phyloP scores from a whole-genome alignment of 2,329 filamentous ascomycete species.

The Lithohypha guttulata region DNA sequence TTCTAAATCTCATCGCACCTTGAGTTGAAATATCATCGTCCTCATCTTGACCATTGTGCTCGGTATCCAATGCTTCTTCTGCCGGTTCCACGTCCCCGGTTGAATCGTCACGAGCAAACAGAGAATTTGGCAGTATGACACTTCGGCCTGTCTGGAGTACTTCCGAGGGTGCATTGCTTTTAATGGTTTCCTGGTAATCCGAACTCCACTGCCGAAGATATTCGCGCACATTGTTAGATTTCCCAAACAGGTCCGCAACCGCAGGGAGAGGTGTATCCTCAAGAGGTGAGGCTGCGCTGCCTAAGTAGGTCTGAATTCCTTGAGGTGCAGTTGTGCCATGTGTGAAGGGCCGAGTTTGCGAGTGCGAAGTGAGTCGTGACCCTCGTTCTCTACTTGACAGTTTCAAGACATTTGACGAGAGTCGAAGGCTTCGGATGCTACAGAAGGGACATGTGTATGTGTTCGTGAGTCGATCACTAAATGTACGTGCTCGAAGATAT shows the following conservation, averaged over 20 bases:
- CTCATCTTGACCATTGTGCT: slow-evolving; percentile 6
- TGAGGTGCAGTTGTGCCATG: neutral
- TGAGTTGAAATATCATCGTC: neutral
- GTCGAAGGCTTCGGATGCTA: too few species aligned
- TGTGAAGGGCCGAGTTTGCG: slow-evolving; percentile 1
- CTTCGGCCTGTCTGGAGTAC: slow-evolving; percentile 8
- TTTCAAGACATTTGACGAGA: too few species aligned
- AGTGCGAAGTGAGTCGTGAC: too few species aligned
- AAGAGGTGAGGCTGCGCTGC: neutral
- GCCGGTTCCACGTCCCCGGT: slow-evolving; percentile 12
- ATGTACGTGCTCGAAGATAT: too few species aligned
- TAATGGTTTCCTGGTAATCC: neutral
- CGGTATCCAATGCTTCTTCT: slow-evolving; percentile 7
- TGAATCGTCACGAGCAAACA: slow-evolving; percentile 11
- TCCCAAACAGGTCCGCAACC: neutral
- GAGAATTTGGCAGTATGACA: slow-evolving; percentile 16
- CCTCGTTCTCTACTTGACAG: too few species aligned
- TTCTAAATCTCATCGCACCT: too few species aligned
- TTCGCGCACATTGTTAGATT: neutral
- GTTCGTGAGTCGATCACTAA: too few species aligned
- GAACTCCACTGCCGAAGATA: slow-evolving; percentile 7
- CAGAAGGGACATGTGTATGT: too few species aligned
- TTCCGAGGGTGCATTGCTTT: slow-evolving; percentile 4
- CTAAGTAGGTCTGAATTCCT: neutral
- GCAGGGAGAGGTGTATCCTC: neutral